These are phyloP conservation scores for Phytophthora sp. DNA, from an alignment of 352 stramenopile species.

Conservation along the genomic window DNA sequence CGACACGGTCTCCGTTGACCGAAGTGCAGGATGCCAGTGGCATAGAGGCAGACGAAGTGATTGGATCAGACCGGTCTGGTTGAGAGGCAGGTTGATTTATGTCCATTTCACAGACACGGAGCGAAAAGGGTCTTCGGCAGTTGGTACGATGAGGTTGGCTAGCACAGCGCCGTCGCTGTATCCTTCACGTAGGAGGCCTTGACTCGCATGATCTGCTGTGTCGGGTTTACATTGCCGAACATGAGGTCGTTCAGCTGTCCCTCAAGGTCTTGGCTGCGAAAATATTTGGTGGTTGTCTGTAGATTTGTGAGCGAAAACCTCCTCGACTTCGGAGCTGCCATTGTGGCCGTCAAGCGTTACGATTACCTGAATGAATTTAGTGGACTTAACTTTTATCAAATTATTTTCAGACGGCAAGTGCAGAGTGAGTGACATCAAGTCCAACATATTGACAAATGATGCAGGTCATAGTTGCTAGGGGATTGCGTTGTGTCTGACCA, in stretches of 20 bases:
- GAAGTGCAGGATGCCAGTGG: background rate
- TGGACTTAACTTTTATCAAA: too few species aligned
- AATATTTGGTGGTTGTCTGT: conserved; percentile 38
- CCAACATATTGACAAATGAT: too few species aligned
- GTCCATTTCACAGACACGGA: conserved; percentile 56
- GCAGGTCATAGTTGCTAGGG: too few species aligned
- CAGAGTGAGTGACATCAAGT: too few species aligned
- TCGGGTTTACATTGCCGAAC: conserved; percentile 54
- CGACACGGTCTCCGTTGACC: background rate
- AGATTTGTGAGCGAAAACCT: background rate
- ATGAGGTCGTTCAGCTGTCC: conserved; percentile 66
- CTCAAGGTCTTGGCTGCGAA: conserved; percentile 43
- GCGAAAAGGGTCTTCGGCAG: conserved; percentile 41
- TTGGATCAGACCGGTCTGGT: background rate
- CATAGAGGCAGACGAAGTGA: background rate
- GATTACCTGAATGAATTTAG: too few species aligned
- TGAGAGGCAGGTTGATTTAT: conserved; percentile 12
- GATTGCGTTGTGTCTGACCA: too few species aligned
- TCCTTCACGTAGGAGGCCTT: conserved; percentile 56
- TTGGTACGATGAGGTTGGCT: conserved; percentile 42
- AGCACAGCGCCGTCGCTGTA: conserved; percentile 53
- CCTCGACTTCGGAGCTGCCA: conserved; percentile 6
- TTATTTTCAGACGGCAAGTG: too few species aligned
- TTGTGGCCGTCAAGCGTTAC: too few species aligned
- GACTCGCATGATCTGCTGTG: conserved; percentile 53